These are phyloP conservation scores for Passiflora organensis DNA, from an alignment of 345 rosid genomes.

Conservation along the genomic window DNA sequence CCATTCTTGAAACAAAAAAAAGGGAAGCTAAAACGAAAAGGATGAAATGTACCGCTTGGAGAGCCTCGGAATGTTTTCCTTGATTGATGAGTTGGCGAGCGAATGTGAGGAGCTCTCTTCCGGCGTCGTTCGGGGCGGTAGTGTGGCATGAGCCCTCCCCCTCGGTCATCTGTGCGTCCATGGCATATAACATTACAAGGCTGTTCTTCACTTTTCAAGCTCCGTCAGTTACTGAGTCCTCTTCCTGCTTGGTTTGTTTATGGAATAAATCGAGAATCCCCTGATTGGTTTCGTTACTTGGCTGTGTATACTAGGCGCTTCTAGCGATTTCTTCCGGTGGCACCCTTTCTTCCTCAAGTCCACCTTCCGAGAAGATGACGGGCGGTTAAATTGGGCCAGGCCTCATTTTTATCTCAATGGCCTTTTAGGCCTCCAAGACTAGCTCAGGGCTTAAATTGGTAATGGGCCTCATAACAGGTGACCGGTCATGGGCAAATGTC, in stretches of 20 bases:
- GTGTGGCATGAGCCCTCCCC: conserved; percentile 26
- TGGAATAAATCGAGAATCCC: not conserved
- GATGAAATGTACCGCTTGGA: conserved; percentile 55
- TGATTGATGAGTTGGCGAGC: conserved; percentile 70
- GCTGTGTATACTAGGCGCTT: conserved; percentile 19
- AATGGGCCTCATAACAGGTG: not conserved
- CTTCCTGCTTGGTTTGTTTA: not conserved
- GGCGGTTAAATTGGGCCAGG: too few relatives aligned
- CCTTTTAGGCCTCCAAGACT: not conserved
- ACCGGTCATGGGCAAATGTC: not conserved
- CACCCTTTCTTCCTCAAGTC: not conserved
- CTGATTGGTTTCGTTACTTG: not conserved
- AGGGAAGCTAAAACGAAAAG: not conserved
- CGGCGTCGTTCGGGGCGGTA: conserved; percentile 16
- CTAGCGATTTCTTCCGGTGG: conserved; percentile 18
- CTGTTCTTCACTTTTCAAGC: not conserved
- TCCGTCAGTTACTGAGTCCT: not conserved
- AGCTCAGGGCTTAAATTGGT: not conserved
- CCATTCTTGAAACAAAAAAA: not conserved
- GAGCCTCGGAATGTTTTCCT: conserved; percentile 86
- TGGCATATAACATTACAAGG: conserved; percentile 24
- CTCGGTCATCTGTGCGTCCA: conserved; percentile 52
- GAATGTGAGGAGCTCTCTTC: conserved; percentile 44
- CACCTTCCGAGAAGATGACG: not conserved
- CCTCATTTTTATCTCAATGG: not conserved